Base-by-base conservation (phyloP, 805 yeast species). In the Lipomyces lipofer region DNA sequence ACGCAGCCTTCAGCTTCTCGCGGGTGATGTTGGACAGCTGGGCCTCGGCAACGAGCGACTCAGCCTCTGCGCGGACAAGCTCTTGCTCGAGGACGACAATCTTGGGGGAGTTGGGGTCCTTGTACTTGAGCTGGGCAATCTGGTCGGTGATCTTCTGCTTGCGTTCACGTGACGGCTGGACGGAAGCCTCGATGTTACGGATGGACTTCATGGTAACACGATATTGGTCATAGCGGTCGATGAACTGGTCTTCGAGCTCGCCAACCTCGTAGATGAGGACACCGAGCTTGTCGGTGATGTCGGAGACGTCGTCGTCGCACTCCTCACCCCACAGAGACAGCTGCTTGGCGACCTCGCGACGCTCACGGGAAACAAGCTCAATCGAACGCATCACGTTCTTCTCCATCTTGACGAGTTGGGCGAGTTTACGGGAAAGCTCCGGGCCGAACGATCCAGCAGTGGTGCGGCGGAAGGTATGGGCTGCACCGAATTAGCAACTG, bases 61-160 rank as follows among this genome's bases (percentile, higher is more conserved):
- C 98, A 64, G 98, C 98, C 80, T 92, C 99, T 49, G 98, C 97
- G 76, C 99, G 85, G 64, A 94, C 98, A 72, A 94, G 82, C 77
- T 94, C 98, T 78, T 94, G 98, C 80, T 92, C 99, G 73, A 92
- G 83, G 51, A 91, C 92, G 63, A 88, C 84, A 64, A 92, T 87
- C 80, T 92, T 92, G 73, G 97, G 95, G 51, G 97, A 89, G 76
- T 87, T 89, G 62, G 99, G 98, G 75, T 92, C 98, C 81, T 92
- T 92, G 81, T 94, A 94, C 79, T 94, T 94, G 76, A 92, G 83
- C 76, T 88, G 89, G 61, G 98, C 98, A 76, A 92, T 92, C 78
- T 91, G 91, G 74, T 92, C 97, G 64, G 98, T 90, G 73, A 92
- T 88, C 78, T 91, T 91, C 73, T 88, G 96, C 79, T 94, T 92